Evolutionary conservation across 2,329 filamentous ascomycete genomes (phyloP), one percentile per base, ranked within the genome.

Genomic region (Corinectria fuckeliana): DNA sequence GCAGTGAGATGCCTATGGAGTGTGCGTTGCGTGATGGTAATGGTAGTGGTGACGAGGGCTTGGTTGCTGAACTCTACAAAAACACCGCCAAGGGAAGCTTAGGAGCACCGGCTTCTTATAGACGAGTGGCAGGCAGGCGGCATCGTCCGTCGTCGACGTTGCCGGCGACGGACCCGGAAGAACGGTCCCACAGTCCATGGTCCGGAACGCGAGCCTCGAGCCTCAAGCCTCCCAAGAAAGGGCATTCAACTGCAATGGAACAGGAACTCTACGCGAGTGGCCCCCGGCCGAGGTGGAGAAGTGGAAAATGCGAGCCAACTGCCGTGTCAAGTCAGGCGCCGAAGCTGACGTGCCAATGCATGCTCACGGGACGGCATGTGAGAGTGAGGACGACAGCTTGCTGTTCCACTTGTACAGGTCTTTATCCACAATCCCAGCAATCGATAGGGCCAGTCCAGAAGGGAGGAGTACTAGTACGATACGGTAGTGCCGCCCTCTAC

Each of bases 21-120:
- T 30, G 53, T 48, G 9, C 14, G 9, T 30, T 62, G 42, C 25
- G 42, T 45, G 41, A 26, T 36, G 28, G n/a, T 47, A n/a, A 26
- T 26, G 14, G 18, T 38, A 32, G 13, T 39, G 28, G 13, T 38
- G 18, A 38, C n/a, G 14, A 8, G 32, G 5, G n/a, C 4, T 7
- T 4, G 26, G n/a, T 18, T 10, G 32, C 10, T 18, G 32, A 42
- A 18, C 39, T 36, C 18, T 11, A 26, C 14, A 11, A 14, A n/a
- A 20, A 50, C 21, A 47, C 5, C 6, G 26, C 41, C 20, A 48
- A 32, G 16, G 48, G n/a, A 11, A 25, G 50, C 30, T 45, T 58
- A 60, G 62, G 62, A 63, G 34, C 48, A 20, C 62, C 53, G 64
- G 52, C 58, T 62, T 69, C 67, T 69, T 69, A 69, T 69, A 69